Base-by-base conservation (phyloP, 2,329 filamentous ascomycete genomes). In the Arthrinium puccinioides region DNA sequence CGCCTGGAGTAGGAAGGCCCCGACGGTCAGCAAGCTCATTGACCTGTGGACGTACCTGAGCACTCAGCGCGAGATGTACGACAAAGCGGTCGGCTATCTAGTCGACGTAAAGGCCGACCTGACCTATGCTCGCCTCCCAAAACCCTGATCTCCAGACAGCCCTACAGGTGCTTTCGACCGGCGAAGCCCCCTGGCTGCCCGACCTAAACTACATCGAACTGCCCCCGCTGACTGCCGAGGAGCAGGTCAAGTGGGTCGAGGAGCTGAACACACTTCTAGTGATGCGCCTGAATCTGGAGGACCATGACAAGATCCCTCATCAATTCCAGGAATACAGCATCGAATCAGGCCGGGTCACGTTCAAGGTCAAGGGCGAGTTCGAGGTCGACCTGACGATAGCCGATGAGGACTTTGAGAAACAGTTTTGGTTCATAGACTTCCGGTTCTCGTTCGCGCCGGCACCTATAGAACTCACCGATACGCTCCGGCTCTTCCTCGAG, bases 361-460 rank as follows among this genome's bases (percentile, higher is more conserved):
- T 98, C 58, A 75, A 69, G 32, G 84, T 97, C 2, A 66, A 76
- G 3, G 76, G 77, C 37, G 90, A 97, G 57, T 96, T 96, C 51
- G 90, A 97, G 57, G 77, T 97, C 15, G 92, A 97, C 55, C 73
- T 98, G 36, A 89, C 88, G 1, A 84, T 97, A 44, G 87, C 85
- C 14, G 84, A 89, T 48, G 89, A 97, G 54, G 83, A 92, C 46
- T 76, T 81, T 14, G 70, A 79, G 21, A 83, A 84, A 37, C 89
- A 94, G 51, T 94, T 94, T 55, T 96, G 84, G 71, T 95, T 97
- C 55, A 85, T 97, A 44, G 89, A 97, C 57, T 80, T 97, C 51
- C 79, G 89, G 41, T 88, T 94, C 49, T 66, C 80, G 11, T 98
- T 94, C 56, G 71, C 67, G 8, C 90, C 90, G 2, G 71, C 79